Base-by-base conservation (phyloP, 768 basidiomycete genomes). In the Mycena galopus region DNA sequence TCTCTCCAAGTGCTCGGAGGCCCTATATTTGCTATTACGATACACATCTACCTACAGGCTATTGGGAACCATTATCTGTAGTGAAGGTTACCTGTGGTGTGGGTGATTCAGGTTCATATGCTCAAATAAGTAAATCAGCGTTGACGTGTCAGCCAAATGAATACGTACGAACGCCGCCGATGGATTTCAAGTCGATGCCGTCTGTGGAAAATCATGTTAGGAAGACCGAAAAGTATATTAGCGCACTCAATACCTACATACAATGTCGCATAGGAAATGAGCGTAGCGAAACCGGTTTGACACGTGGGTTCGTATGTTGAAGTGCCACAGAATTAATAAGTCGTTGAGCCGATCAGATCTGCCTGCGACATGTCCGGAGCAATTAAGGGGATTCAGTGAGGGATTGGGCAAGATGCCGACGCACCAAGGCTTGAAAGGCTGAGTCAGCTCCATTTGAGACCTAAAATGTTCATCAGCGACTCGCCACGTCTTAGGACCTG, bases 1-100 rank as follows among this genome's bases (percentile, higher is more conserved):
- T 53, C 51, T 53, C 51, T 53, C 51, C 51, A 53, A 53, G 51
- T 53, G 51, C 55, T 32, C 33, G 17, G 30, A 56, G 30, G 55
- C 53, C 53, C 53, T 42, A 42, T 42, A 42, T 42, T 42, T 42
- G 14, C 42, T 42, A 42, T 17, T 42, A 42, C 19, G 42, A 42
- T 42, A 42, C 16, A 42, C 16, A 19, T 42, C 42, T 42, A 14
- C 42, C 42, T 42, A 42, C 42, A 42, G 12, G 42, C 42, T 42
- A 42, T 17, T 42, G n/a, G 9, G 19, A 12, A 42, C 42, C 19
- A 42, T 42, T 42, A 12, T 42, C 42, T 50, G 47, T 50, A 50
- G 47, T 50, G 21, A n/a, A 50, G 16, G n/a, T 50, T 50, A 50
- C 47, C 21, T 23, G 47, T 50, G 47, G n/a, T n/a, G 21, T 44